Conservation (phyloP, 345 rosid species). For the Eucalyptus marginata region DNA sequence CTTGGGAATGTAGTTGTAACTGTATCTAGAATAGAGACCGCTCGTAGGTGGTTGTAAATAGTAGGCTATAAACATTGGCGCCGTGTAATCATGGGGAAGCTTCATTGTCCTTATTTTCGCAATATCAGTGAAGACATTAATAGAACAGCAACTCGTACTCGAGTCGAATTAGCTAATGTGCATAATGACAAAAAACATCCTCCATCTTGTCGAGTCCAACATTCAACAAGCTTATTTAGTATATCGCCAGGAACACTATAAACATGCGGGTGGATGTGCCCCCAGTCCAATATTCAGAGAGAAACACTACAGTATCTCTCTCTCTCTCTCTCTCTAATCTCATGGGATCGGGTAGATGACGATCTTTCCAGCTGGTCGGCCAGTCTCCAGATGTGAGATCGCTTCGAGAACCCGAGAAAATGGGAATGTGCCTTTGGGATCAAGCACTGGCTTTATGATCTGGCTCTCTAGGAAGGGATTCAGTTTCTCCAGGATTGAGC, state of each 20-base stretch:
- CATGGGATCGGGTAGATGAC: constrained; percentile 56
- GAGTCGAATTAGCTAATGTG: neutral
- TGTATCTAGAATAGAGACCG: neutral
- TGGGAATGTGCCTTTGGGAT: constrained; percentile 70
- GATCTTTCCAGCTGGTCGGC: constrained; percentile 62
- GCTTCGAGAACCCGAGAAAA: constrained; percentile 53
- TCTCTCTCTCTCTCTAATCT: neutral
- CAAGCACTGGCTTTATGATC: constrained; percentile 62
- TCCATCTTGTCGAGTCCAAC: neutral
- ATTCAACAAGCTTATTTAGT: neutral
- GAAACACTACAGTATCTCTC: neutral
- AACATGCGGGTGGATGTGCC: neutral
- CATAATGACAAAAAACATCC: neutral
- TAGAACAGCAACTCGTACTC: neutral
- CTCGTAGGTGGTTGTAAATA: neutral
- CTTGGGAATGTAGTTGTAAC: neutral
- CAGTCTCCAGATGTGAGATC: constrained; percentile 62
- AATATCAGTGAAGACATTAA: neutral
- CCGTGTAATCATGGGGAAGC: neutral
- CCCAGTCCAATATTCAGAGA: neutral
- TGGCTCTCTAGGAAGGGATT: constrained; percentile 60
- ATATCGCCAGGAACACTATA: neutral
- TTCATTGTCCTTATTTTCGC: neutral
- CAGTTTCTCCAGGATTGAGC: constrained; percentile 58
- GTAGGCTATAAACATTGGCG: neutral